Conservation (phyloP, 2,329 filamentous ascomycete genomes). For the Phialophora chinensis region DNA sequence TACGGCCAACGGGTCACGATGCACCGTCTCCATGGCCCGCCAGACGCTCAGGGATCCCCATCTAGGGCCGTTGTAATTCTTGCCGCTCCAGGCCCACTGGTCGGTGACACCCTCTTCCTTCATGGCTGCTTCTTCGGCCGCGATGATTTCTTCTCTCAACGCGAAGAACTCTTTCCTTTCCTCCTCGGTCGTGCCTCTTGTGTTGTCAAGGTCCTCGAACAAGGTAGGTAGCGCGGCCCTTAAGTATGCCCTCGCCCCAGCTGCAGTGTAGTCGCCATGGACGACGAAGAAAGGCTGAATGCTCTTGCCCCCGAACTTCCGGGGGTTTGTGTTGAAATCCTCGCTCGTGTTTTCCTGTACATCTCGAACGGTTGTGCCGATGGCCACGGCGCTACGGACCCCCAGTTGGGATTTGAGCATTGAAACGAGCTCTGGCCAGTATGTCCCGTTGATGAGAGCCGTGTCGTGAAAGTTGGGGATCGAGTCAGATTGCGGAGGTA, state of each 20-base stretch:
- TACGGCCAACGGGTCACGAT: conserved; percentile 38
- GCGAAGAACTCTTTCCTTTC: conserved; percentile 19
- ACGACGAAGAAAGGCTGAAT: conserved; percentile 25
- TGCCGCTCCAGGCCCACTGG: conserved; percentile 23
- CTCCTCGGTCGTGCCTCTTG: conserved; percentile 8
- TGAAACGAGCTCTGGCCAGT: conserved; percentile 25
- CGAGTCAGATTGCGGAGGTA: conserved; percentile 11
- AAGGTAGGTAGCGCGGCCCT: conserved; percentile 19
- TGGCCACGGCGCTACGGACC: conserved; percentile 15
- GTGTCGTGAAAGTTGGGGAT: conserved; percentile 25
- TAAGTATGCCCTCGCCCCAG: conserved; percentile 17
- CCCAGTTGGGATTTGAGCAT: conserved; percentile 15
- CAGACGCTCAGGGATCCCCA: conserved; percentile 38
- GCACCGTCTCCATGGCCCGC: conserved; percentile 39
- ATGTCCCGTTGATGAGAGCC: conserved; percentile 2
- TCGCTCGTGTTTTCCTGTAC: conserved; percentile 1
- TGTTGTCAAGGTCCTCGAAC: conserved; percentile 23
- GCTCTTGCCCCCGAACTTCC: neutral
- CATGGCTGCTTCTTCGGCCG: conserved; percentile 23
- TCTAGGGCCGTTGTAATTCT: conserved; percentile 25
- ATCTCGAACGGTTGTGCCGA: conserved; percentile 20
- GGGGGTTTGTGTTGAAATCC: conserved; percentile 10
- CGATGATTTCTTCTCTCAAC: conserved; percentile 17
- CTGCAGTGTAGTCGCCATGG: conserved; percentile 24
- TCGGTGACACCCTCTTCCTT: conserved; percentile 15